These are phyloP conservation scores for Remersonia thermophila DNA, from an alignment of 2,329 filamentous ascomycete genomes.

Conservation along the genomic window DNA sequence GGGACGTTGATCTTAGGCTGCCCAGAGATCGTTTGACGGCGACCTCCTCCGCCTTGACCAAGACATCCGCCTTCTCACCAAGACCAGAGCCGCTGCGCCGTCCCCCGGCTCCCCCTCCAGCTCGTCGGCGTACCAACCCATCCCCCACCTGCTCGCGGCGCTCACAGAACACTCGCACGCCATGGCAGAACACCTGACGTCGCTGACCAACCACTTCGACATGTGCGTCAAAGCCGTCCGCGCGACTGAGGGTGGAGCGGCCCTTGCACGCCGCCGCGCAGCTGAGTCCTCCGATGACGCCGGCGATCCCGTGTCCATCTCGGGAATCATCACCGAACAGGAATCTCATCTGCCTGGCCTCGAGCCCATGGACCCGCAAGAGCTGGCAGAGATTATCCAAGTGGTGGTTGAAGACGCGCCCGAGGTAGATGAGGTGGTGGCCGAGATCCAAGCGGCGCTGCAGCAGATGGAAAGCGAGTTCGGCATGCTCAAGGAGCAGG, in stretches of 20 bases:
- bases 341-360: slow-evolving; percentile 38
- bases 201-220: slow-evolving; percentile 79
- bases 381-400: slow-evolving; percentile 70
- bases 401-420: slow-evolving; percentile 63
- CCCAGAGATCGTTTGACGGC: slow-evolving; percentile 63
- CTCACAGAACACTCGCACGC: slow-evolving; percentile 65
- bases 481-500: slow-evolving; percentile 49
- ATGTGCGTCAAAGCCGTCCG: slow-evolving; percentile 84
- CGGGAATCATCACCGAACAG: slow-evolving; percentile 51
- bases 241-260: slow-evolving; percentile 72
- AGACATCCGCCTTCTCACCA: slow-evolving; percentile 55
- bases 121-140: slow-evolving; percentile 28
- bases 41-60: slow-evolving; percentile 65
- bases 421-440: slow-evolving; percentile 53
- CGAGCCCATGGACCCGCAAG: slow-evolving; percentile 61
- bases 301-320: slow-evolving; percentile 42
- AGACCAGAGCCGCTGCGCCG: slow-evolving; percentile 36
- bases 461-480: slow-evolving; percentile 65
- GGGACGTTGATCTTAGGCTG: slow-evolving; percentile 31
- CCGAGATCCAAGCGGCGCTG: slow-evolving; percentile 62
- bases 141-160: slow-evolving; percentile 43
- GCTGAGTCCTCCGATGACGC: slow-evolving; percentile 42
- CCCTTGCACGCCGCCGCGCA: slow-evolving; percentile 53
- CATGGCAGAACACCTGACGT: slow-evolving; percentile 71
- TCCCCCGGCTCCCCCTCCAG: slow-evolving; percentile 23